Conservation (phyloP, 352 stramenopile genomes). For the Aphanomyces euteiches region DNA sequence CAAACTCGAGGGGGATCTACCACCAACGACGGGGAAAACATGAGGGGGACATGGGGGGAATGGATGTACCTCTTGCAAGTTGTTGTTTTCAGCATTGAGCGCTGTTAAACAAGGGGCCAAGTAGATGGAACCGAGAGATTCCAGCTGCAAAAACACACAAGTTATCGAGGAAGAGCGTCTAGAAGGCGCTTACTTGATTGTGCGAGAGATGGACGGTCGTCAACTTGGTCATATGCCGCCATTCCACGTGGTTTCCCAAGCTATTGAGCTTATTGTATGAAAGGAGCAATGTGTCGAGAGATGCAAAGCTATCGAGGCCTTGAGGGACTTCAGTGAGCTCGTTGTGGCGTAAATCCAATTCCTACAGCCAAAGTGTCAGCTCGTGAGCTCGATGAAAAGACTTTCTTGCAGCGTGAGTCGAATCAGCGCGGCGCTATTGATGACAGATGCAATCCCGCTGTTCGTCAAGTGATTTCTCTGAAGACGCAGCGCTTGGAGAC, state of each 20-base stretch:
- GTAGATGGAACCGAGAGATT: slow-evolving; percentile 59
- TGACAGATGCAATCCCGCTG: slow-evolving; percentile 44
- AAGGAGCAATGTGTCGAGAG: slow-evolving; percentile 61
- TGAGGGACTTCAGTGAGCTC: slow-evolving; percentile 45
- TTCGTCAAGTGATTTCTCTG: slow-evolving; percentile 67
- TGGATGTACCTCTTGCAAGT: slow-evolving; percentile 52
- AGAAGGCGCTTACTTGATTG: slow-evolving; percentile 47
- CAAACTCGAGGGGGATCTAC: slow-evolving; percentile 67
- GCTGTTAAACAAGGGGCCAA: slow-evolving; percentile 56
- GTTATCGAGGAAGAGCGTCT: too few species aligned
- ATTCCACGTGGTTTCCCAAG: slow-evolving; percentile 50
- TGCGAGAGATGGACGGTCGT: slow-evolving; percentile 60
- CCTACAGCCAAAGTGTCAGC: slow-evolving; percentile 35
- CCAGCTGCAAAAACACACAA: slow-evolving; percentile 38
- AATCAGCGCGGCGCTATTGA: slow-evolving; percentile 32
- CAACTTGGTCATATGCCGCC: slow-evolving; percentile 54
- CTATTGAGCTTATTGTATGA: slow-evolving; percentile 61
- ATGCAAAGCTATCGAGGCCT: slow-evolving; percentile 43
- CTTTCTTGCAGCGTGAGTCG: slow-evolving; percentile 35
- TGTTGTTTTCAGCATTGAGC: slow-evolving; percentile 81
- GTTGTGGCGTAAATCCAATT: slow-evolving; percentile 77
- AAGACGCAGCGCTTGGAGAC: slow-evolving; percentile 57
- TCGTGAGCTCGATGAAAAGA: neutral
- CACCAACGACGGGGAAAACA: slow-evolving; percentile 10
- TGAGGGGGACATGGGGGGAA: neutral